phyloP scores from a whole-genome alignment of 2,329 filamentous ascomycete species.

The Aspergillus ruber region DNA sequence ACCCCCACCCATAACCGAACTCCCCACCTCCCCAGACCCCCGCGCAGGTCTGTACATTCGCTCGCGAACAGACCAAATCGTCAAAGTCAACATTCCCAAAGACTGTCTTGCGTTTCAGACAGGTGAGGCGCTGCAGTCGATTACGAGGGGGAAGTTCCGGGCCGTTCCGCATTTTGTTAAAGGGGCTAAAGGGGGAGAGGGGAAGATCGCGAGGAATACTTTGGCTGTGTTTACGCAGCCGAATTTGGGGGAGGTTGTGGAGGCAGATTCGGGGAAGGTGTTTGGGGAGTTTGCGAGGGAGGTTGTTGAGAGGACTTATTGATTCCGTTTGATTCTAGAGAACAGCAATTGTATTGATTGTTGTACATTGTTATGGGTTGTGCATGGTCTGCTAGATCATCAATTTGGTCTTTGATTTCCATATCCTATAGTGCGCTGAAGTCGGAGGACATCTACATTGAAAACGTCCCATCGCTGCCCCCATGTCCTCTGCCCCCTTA shows the following conservation, averaged over 20 bases:
- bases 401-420: not conserved
- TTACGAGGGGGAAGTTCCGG: slow-evolving; percentile 84
- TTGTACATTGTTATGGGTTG: no score
- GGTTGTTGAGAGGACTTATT: slow-evolving; percentile 64
- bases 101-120: slow-evolving; percentile 96
- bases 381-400: no score
- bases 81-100: slow-evolving; percentile 86
- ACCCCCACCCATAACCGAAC: slow-evolving; percentile 54
- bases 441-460: no score
- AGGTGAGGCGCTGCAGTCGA: slow-evolving; percentile 81
- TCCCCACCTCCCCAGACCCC: slow-evolving; percentile 71
- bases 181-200: slow-evolving; percentile 54
- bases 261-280: slow-evolving; percentile 56
- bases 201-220: slow-evolving; percentile 70
- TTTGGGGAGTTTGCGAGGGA: slow-evolving; percentile 72
- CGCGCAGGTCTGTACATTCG: slow-evolving; percentile 89
- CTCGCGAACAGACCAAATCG: slow-evolving; percentile 70
- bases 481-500: no score
- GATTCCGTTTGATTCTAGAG: not conserved
- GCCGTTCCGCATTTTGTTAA: slow-evolving; percentile 94
- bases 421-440: no score
- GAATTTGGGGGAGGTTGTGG: slow-evolving; percentile 68
- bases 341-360: no score
- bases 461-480: no score
- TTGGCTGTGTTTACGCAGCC: slow-evolving; percentile 96